Percentiles rank a stretch among this genome's conserved stretches.
phyloP scores from a whole-genome alignment of 1,139 yeast genomes.

The Dujonia santamariae region DNA sequence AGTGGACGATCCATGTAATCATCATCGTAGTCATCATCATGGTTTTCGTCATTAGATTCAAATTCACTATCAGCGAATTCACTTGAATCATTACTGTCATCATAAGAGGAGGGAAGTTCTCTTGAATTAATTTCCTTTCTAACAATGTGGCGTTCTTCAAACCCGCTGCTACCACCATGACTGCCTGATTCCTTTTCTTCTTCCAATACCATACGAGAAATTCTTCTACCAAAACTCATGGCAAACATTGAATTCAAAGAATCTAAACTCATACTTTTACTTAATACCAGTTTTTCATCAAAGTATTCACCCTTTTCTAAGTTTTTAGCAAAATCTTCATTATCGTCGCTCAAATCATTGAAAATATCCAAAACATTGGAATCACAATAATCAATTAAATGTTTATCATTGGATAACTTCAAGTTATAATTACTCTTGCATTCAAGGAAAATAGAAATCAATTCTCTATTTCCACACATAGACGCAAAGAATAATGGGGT shows the following conservation, averaged over 20 bases:
- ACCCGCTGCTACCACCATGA: too few species aligned
- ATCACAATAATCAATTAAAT: conserved; percentile 54
- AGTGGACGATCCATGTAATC: conserved; percentile 1
- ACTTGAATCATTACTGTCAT: conserved; percentile 24
- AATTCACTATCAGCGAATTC: conserved; percentile 46
- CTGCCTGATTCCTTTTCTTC: conserved; percentile 15
- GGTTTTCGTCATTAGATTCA: conserved; percentile 26
- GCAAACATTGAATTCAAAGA: conserved; percentile 41
- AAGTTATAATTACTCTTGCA: conserved; percentile 64
- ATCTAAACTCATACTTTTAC: conserved; percentile 33
- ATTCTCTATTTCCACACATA: conserved; percentile 64
- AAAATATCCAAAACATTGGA: conserved; percentile 61
- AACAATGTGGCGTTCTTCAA: conserved; percentile 12
- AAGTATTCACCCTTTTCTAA: conserved; percentile 4
- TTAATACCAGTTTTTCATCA: conserved; percentile 13
- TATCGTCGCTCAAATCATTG: conserved; percentile 23
- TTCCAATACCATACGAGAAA: conserved; percentile 40
- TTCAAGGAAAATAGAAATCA: conserved; percentile 54
- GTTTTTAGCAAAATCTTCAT: conserved; percentile 8
- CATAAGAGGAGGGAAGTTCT: conserved; percentile 5
- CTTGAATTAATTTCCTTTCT: conserved; percentile 12
- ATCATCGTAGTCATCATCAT: conserved; percentile 19
- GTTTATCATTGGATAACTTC: conserved; percentile 57
- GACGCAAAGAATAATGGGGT: conserved; percentile 89
- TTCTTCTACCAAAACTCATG: conserved; percentile 38